Evolutionary conservation across 2,329 filamentous ascomycete species (phyloP), one percentile per base, ranked within the genome.

Genomic region (Eutypa lata): DNA sequence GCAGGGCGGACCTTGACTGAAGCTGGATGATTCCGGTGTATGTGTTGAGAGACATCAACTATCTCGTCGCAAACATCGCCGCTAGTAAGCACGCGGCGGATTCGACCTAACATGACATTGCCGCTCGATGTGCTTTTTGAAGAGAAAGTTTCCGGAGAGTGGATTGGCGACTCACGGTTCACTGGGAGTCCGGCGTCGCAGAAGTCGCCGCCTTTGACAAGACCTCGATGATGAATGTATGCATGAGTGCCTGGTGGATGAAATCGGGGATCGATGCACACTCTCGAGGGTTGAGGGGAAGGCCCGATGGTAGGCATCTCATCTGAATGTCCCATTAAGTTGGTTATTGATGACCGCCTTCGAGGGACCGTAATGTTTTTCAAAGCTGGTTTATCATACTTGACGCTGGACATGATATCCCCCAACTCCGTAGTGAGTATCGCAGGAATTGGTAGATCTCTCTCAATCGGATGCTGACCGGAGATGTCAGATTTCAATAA

Each of bases 371-470:
- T 53, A n/a, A 57, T 31, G 24, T 10, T 46, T n/a, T 47, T 47
- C 33, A 42, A 31, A 28, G 22, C 22, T 16, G 21, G 13, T 24
- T 28, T 21, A 26, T 45, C 42, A 45, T 24, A 16, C 22, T 45
- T 45, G 22, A 7, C 11, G 2, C 21, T 19, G 8, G 13, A 13
- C 22, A 45, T 45, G 33, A 35, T 55, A 51, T 22, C 37, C 47
- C 35, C n/a, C 52, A 52, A 42, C 2, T 52, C 53, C 11, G 50
- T 51, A 13, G 59, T 65, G 18, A 68, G 47, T n/a, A 66, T 48
- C 3, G 64, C 62, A 35, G 65, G 62, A 28, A 61, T 49, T 44
- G 65, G 64, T 21, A 57, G 35, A 19, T 66, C 62, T 50, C 58
- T 65, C 22, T 61, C 53, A 16, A 54, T 42, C 16, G 54, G 26